Evolutionary conservation across 2,329 filamentous ascomycete genomes (phyloP), one percentile per base, ranked within the genome.

Genomic region (Paracoccidioides lutzii): DNA sequence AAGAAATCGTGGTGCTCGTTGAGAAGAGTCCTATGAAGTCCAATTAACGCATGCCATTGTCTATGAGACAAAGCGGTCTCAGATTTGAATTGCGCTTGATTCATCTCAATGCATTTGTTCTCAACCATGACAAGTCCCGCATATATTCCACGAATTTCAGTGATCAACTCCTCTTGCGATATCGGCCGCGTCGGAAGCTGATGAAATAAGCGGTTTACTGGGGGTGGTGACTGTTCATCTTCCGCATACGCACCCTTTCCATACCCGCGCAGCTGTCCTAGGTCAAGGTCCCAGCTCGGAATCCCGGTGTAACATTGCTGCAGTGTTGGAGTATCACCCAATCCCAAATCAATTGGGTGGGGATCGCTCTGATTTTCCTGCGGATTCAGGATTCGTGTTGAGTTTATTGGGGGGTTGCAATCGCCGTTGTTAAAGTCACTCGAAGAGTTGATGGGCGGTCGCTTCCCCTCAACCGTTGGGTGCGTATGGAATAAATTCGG

Each of bases 1-100:
- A 96, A 90, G 63, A 91, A 91, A 59, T 91, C 88, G 57, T 90
- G 85, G 56, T 91, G 86, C 58, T 95, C 88, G 59, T 93, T 82
- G 0, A 95, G 72, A 0, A 95, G 67, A 0, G 88, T 93, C 0
- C 88, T 77, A 62, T 97, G 91, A 0, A 96, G 67, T 0, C 85
- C 84, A 44, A 95, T 89, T 0, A 96, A 69, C 0, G 87, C 85
- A 60, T 93, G 86, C 85, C 87, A 95, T 62, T 95, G 87, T 53
- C 90, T 83, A 33, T 74, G 69, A 22, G 70, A 74, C 3, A 83
- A 63, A 45, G 71, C 69, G 12, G 82, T 79, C 0, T 80, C 76
- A 8, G 75, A 73, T 37, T 75, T 71, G 5, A 75, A 74, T 61
- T 83, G 80, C 49, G 79, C 75, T 45, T 81, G 82, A 61, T 91